Evolutionary conservation across 208 protist genomes (phyloP).

Genomic region (Blechomonas ayalai): DNA sequence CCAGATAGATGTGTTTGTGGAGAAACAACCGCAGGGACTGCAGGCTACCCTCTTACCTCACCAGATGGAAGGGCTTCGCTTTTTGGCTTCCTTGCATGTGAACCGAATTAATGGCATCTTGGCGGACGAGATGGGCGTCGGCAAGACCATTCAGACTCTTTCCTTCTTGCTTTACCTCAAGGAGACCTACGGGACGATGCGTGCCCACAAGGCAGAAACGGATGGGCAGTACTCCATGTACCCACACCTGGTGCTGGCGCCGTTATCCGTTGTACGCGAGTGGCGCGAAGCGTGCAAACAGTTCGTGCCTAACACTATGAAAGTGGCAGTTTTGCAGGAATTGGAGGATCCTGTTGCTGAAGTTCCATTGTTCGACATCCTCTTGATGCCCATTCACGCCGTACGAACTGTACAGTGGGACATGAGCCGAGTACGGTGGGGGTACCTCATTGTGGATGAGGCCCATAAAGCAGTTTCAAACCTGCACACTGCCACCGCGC

Average conservation of each 20-base stretch:
- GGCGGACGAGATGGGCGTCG: constrained; percentile 96
- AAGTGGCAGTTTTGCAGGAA: constrained; percentile 21
- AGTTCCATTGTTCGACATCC: constrained; percentile 17
- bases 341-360: constrained; percentile 18
- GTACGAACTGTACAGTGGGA: constrained; percentile 6
- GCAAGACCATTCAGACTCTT: constrained; percentile 94
- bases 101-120: constrained; percentile 93
- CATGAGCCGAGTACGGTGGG: constrained; percentile 26
- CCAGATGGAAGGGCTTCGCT: constrained; percentile 96
- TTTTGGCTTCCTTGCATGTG: constrained; percentile 63
- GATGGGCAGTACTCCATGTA: constrained; percentile 14
- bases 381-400: constrained; percentile 41
- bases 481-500: constrained; percentile 26
- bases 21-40: constrained; percentile 21
- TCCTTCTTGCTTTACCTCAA: constrained; percentile 58
- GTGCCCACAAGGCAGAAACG: constrained; percentile 12
- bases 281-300: constrained; percentile 90
- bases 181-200: constrained; percentile 4
- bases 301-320: constrained; percentile 69
- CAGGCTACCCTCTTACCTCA: constrained; percentile 89
- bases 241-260: constrained; percentile 90
- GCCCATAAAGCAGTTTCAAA: constrained; percentile 74
- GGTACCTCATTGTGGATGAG: constrained; percentile 74
- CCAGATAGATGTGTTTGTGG: constrained; percentile 29
- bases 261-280: constrained; percentile 82